Percentiles rank a stretch among this genome's conserved stretches.
phyloP scores from a whole-genome alignment of 2,329 filamentous ascomycete species.

The Xylariales sp. region DNA sequence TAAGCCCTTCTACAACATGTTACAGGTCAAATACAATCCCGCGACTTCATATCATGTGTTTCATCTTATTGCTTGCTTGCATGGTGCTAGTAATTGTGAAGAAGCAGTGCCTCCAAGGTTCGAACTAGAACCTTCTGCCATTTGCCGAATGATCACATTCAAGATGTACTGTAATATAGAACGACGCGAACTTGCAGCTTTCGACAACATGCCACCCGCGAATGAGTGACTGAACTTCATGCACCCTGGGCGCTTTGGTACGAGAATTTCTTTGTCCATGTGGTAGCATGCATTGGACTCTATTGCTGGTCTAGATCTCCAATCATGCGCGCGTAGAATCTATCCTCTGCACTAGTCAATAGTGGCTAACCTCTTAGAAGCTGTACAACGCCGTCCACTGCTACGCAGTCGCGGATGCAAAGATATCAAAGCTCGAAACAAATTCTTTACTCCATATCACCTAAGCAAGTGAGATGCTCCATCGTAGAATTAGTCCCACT shows the following conservation, averaged over 20 bases:
- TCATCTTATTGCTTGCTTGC: neutral
- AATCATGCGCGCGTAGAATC: neutral
- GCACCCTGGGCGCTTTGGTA: neutral
- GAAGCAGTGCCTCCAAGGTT: neutral
- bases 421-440: neutral
- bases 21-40: neutral
- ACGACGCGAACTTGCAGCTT: neutral
- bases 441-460: neutral
- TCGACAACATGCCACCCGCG: neutral
- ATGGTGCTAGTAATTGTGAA: neutral
- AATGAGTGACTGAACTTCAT: neutral
- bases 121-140: neutral
- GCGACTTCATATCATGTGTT: neutral
- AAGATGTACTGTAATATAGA: neutral
- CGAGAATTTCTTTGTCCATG: constrained; percentile 1
- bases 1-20: neutral
- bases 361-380: constrained; percentile 8
- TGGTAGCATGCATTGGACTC: neutral
- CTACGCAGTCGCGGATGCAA: neutral
- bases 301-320: constrained; percentile 11
- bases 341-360: constrained; percentile 17
- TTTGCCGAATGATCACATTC: neutral
- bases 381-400: constrained; percentile 8
- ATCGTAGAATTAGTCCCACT: too few relatives aligned
- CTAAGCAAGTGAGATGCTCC: neutral